phyloP scores from a whole-genome alignment of 768 basidiomycete species.

The Holtermanniella nyarrowii region DNA sequence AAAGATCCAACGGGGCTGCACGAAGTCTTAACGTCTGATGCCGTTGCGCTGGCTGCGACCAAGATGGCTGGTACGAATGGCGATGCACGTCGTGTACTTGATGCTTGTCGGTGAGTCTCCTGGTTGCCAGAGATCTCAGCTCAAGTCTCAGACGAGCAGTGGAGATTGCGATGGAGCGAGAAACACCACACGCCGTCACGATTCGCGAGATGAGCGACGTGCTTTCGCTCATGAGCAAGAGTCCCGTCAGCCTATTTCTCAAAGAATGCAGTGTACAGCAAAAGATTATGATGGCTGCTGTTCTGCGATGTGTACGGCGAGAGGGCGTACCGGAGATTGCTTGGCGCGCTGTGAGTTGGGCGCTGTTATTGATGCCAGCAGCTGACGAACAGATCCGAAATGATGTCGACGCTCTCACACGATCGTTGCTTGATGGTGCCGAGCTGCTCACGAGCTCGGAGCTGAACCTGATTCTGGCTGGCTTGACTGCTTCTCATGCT shows the following conservation, averaged over 20 bases:
- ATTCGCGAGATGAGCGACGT: constrained; percentile 67
- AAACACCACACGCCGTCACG: constrained; percentile 48
- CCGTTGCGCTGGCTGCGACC: constrained; percentile 73
- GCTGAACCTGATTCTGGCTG: constrained; percentile 59
- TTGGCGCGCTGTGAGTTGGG: constrained; percentile 61
- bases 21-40: constrained; percentile 54
- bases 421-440: constrained; percentile 52
- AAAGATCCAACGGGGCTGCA: constrained; percentile 44
- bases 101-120: constrained; percentile 66
- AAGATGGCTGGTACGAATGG: constrained; percentile 74
- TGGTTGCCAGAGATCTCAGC: not conserved
- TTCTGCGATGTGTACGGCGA: constrained; percentile 69
- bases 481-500: constrained; percentile 65
- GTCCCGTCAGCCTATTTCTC: constrained; percentile 74
- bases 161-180: constrained; percentile 53
- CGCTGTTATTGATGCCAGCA: not conserved
- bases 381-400: constrained; percentile 51
- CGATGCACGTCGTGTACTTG: constrained; percentile 83
- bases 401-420: constrained; percentile 64
- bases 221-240: constrained; percentile 76
- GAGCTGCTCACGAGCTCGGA: constrained; percentile 59
- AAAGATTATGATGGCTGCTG: constrained; percentile 70
- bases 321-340: constrained; percentile 80
- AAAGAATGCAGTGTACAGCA: constrained; percentile 78
- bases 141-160: constrained; percentile 58